Conservation (phyloP, 345 rosid genomes). For the Eucalyptus urophylla region DNA sequence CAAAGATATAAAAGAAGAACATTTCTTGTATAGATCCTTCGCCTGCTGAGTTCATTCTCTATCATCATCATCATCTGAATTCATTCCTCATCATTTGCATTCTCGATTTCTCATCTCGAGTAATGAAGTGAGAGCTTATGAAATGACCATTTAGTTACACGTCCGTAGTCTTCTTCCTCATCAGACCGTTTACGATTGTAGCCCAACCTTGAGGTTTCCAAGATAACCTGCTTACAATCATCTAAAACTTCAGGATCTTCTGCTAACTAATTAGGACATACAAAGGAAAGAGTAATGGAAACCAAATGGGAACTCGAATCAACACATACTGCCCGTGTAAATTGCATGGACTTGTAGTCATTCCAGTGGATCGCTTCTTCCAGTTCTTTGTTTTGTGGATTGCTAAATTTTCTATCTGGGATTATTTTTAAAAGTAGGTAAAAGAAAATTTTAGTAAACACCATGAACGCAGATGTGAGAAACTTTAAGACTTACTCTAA, state of each 20-base stretch:
- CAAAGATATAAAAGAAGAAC: too few relatives aligned
- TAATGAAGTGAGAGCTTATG: background rate
- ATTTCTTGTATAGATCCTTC: too few relatives aligned
- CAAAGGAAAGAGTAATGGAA: background rate
- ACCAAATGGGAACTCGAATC: background rate
- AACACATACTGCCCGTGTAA: constrained; percentile 39
- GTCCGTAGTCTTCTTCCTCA: background rate
- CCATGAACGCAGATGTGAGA: background rate
- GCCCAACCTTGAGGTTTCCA: background rate
- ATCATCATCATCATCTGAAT: too few relatives aligned
- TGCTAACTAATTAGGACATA: background rate
- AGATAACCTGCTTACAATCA: background rate
- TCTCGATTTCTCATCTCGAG: too few relatives aligned
- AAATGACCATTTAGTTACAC: background rate
- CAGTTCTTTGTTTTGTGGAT: constrained; percentile 6
- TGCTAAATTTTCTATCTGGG: constrained; percentile 41
- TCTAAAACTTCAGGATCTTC: background rate
- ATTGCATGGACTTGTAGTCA: constrained; percentile 42
- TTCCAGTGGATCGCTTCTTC: constrained; percentile 37
- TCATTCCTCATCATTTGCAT: too few relatives aligned
- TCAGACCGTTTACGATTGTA: background rate
- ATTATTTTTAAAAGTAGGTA: background rate
- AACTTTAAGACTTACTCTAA: too few relatives aligned
- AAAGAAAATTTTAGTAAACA: background rate
- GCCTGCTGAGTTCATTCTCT: too few relatives aligned